Evolutionary conservation across 495 filamentous ascomycete genomes (phyloP), one percentile per base, ranked within the genome.

Genomic region (Xylaria curta): DNA sequence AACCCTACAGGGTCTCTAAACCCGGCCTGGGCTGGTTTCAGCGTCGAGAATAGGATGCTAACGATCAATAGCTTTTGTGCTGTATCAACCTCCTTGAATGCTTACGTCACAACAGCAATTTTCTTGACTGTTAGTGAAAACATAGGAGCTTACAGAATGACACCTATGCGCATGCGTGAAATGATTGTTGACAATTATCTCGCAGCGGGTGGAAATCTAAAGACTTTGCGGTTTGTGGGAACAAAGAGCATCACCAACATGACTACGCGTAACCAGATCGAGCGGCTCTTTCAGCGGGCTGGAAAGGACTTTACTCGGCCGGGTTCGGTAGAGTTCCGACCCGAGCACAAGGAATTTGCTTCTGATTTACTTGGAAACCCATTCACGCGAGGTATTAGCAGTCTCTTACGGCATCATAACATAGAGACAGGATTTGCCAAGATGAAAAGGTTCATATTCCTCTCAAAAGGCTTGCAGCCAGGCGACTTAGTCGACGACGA

Each of bases 171-270:
- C 0, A 17, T 66, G 24, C 49, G 51, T 4, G 62, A 71, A 6
- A 58, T 71, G 26, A 66, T 71, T 44, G 49, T 71, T 17, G 69
- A 71, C 15, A 71, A 36, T 31, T 71, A 71, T n/a, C 61, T 65
- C 7, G 36, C 46, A 15, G 69, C 61, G 1, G 61, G 69, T 10
- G 69, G 69, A 0, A 10, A 66, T 19, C 13, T 71, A 17, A 59
- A 40, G 15, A 66, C 61, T 0, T 60, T 62, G 62, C 21, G 36
- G 12, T 71, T 46, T 28, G n/a, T 66, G 19, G 69, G 38, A 3
- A 28, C 38, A 3, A 47, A 51, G 26, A 8, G 0, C 5, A 71
- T 71, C 15, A 8, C 60, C 26, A 58, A 71, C 40, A 40, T 7
- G 4, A 26, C 9, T 21, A 66, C 53, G 15, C 33, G 38, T 42